Percentiles rank a stretch among this genome's conserved stretches.
These are phyloP conservation scores for Clonostachys sp. DNA, from an alignment of 2,329 filamentous ascomycete species.

Conservation along the genomic window DNA sequence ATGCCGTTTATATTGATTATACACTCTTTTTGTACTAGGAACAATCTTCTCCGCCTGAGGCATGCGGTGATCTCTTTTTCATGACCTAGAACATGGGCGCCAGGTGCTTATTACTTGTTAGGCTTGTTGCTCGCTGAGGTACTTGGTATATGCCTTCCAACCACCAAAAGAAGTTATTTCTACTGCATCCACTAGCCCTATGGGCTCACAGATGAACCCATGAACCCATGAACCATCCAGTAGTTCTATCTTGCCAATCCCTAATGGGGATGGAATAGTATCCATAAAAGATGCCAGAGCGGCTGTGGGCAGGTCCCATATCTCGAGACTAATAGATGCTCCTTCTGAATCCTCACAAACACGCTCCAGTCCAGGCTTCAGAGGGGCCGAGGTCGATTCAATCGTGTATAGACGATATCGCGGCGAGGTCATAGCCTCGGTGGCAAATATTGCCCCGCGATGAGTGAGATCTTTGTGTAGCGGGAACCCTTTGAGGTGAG, in stretches of 20 bases:
- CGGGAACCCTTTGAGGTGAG: conserved; percentile 24
- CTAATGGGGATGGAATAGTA: conserved; percentile 24
- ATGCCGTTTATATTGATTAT: no score
- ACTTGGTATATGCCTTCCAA: conserved; percentile 17
- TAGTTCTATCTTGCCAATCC: conserved; percentile 27
- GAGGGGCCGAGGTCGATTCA: conserved; percentile 6
- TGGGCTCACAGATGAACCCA: conserved; percentile 29
- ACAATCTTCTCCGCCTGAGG: no score
- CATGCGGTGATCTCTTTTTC: no score
- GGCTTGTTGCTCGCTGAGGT: no score
- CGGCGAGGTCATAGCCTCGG: conserved; percentile 16
- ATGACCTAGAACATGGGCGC: no score
- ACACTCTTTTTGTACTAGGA: no score
- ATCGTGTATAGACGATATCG: conserved; percentile 22
- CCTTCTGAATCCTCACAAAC: conserved; percentile 11
- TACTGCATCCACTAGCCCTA: conserved; percentile 16
- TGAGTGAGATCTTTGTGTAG: conserved; percentile 23
- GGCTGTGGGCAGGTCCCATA: conserved; percentile 24
- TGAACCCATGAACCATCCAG: conserved; percentile 21
- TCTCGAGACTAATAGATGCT: conserved; percentile 22
- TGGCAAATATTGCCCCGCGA: conserved; percentile 16
- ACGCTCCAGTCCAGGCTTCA: conserved; percentile 23
- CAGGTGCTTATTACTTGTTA: no score
- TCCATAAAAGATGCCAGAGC: conserved; percentile 21
- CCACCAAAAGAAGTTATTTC: conserved; percentile 24